These are phyloP conservation scores for Botryotinia calthae DNA, from an alignment of 2,329 filamentous ascomycete genomes.

Conservation along the genomic window DNA sequence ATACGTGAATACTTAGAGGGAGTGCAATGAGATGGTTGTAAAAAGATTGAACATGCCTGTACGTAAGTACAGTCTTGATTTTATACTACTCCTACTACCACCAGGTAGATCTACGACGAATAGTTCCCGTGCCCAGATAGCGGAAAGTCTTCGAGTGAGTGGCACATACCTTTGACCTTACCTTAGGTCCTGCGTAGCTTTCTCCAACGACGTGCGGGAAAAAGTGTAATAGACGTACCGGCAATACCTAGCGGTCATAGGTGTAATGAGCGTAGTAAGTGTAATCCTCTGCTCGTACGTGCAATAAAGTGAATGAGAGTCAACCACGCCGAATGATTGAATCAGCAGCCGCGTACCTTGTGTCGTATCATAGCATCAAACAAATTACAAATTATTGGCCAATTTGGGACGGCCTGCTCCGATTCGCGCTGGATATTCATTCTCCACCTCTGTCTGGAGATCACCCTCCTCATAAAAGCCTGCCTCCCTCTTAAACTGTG, in stretches of 20 bases:
- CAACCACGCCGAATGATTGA: not conserved
- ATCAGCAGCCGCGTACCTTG: not conserved
- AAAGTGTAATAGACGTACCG: not conserved
- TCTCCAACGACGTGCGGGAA: not conserved
- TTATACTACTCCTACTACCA: too few relatives aligned
- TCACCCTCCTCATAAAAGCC: slow-evolving; percentile 4
- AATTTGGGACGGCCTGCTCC: slow-evolving; percentile 7
- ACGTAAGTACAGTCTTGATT: too few relatives aligned
- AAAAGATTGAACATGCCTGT: not conserved
- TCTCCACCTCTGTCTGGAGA: slow-evolving; percentile 7
- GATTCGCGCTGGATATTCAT: slow-evolving; percentile 6
- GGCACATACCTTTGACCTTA: not conserved
- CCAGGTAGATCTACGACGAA: not conserved
- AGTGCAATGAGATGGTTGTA: not conserved
- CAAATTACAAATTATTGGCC: not conserved
- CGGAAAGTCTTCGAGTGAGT: not conserved
- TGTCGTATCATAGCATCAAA: not conserved
- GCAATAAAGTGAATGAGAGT: not conserved
- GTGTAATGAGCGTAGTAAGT: too few relatives aligned
- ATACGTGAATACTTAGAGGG: not conserved
- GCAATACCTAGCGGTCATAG: not conserved
- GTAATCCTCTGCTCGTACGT: not conserved
- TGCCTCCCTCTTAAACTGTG: not conserved
- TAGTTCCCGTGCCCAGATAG: not conserved
- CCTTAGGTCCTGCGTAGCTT: not conserved